These are phyloP conservation scores for Pochonia chlamydosporia DNA, from an alignment of 2,329 filamentous ascomycete species.

Conservation along the genomic window DNA sequence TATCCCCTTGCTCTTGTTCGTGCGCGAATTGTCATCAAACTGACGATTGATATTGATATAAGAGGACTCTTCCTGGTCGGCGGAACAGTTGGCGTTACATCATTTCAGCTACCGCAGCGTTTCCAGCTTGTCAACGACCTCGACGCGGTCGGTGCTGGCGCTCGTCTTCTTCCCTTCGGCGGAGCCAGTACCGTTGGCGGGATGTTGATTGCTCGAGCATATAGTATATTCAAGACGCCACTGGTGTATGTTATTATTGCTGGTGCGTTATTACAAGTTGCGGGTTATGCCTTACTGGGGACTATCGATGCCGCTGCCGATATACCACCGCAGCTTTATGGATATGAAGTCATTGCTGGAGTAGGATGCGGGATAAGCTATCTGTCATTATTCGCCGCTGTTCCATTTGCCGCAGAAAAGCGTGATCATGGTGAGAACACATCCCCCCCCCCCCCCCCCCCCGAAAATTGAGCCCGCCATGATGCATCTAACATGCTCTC, in stretches of 20 bases:
- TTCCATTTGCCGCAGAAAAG: background rate
- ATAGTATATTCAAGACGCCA: background rate
- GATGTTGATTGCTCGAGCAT: background rate
- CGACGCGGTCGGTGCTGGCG: background rate
- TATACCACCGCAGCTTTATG: background rate
- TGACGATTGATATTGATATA: too few relatives aligned
- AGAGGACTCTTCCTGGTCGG: too few relatives aligned
- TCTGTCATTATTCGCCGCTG: background rate
- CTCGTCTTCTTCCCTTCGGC: background rate
- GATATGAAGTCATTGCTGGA: background rate
- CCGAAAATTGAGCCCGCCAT: too few relatives aligned
- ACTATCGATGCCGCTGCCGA: background rate
- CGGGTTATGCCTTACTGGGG: background rate
- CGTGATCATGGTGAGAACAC: background rate
- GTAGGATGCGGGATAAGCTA: background rate
- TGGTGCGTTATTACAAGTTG: background rate
- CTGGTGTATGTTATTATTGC: background rate
- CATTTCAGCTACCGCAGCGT: constrained; percentile 13
- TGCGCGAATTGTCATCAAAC: too few relatives aligned
- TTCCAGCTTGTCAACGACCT: constrained; percentile 16
- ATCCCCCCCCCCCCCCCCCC: too few relatives aligned
- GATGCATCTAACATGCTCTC: too few relatives aligned
- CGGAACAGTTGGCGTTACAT: constrained; percentile 5
- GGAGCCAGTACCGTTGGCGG: background rate
- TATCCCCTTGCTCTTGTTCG: background rate